Conservation (phyloP, 768 basidiomycete genomes). For the Boletus edulis region DNA sequence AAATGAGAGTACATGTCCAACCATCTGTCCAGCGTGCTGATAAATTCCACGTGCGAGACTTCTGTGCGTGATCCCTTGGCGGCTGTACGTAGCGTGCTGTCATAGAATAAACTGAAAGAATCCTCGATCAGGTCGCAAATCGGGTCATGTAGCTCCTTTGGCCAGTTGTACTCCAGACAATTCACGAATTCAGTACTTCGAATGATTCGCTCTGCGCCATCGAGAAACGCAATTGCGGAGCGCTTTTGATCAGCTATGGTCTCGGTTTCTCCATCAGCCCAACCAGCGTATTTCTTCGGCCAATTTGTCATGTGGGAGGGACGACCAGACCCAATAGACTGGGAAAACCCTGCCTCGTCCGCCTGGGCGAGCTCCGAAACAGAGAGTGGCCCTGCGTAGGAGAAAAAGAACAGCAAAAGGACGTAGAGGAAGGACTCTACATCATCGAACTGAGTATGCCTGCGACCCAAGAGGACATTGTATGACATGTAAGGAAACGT, state of each 20-base stretch:
- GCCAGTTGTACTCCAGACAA: not conserved
- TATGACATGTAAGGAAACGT: not conserved
- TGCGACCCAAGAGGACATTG: not conserved
- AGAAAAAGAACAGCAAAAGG: not conserved
- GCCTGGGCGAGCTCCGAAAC: not conserved
- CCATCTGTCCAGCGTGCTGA: not conserved
- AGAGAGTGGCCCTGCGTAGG: not conserved
- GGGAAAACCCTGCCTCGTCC: not conserved
- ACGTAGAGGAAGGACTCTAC: slow-evolving; percentile 2
- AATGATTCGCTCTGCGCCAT: too few relatives aligned
- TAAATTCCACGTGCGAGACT: not conserved
- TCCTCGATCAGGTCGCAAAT: not conserved
- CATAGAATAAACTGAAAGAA: not conserved
- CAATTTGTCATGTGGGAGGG: not conserved
- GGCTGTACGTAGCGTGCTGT: not conserved
- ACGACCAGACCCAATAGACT: not conserved
- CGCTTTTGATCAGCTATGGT: too few relatives aligned
- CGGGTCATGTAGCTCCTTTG: not conserved
- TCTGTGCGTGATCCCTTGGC: not conserved
- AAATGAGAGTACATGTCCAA: not conserved
- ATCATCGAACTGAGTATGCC: not conserved
- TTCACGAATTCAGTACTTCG: not conserved
- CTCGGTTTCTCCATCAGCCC: too few relatives aligned
- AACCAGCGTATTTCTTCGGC: not conserved
- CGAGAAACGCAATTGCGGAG: too few relatives aligned